phyloP scores from a whole-genome alignment of 805 yeast species.

The Lipomyces orientalis region DNA sequence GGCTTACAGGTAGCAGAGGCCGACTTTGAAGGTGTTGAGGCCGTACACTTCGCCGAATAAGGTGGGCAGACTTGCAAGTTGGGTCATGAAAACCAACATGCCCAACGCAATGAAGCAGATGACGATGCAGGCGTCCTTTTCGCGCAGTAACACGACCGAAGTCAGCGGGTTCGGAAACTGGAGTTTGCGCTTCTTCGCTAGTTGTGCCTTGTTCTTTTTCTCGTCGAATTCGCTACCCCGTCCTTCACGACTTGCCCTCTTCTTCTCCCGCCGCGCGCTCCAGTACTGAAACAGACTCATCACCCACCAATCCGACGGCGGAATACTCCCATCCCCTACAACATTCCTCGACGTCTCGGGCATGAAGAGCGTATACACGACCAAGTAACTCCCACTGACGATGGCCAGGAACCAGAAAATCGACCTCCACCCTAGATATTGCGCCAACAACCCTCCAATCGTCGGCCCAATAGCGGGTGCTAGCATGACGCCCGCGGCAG shows the following conservation, averaged over 20 bases:
- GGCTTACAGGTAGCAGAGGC: constrained; percentile 8
- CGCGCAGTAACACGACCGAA: not conserved
- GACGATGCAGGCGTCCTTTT: not conserved
- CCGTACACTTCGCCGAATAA: constrained; percentile 3
- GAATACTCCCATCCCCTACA: constrained; percentile 75
- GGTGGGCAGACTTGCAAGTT: not conserved
- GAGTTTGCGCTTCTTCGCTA: not conserved
- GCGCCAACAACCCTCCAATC: constrained; percentile 58
- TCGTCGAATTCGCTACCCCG: too few relatives aligned
- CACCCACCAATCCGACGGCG: constrained; percentile 13
- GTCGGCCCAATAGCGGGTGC: constrained; percentile 83
- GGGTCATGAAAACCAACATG: not conserved
- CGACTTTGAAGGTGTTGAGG: constrained; percentile 9
- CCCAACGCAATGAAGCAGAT: not conserved
- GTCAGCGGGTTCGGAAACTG: constrained; percentile 1
- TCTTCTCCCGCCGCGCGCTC: too few relatives aligned
- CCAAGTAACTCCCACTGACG: constrained; percentile 57
- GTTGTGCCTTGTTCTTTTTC: not conserved
- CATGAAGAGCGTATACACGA: constrained; percentile 49
- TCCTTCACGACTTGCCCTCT: too few relatives aligned
- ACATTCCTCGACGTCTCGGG: constrained; percentile 78
- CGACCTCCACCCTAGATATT: constrained; percentile 68
- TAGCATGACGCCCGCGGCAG: constrained; percentile 65
- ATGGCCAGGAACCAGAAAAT: constrained; percentile 76
- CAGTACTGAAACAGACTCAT: not conserved